phyloP scores from a whole-genome alignment of 1,284 basidiomycete species.

The Pseudozyma flocculosa region DNA sequence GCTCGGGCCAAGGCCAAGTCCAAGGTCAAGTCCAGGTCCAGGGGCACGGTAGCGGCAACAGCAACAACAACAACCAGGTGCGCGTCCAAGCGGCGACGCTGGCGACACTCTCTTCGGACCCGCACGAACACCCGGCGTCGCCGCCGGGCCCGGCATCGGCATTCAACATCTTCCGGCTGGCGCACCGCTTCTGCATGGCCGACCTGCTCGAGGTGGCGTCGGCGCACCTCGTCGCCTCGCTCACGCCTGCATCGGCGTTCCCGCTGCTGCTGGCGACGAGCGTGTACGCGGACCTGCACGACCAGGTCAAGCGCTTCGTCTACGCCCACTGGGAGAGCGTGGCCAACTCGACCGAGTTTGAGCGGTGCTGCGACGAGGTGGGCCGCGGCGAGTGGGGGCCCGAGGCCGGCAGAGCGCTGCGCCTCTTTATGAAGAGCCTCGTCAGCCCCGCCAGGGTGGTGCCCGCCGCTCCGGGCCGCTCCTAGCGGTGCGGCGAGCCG shows the following conservation, averaged over 20 bases:
- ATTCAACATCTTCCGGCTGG: conserved; percentile 75
- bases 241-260: conserved; percentile 72
- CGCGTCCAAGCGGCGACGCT: no score
- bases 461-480: not conserved
- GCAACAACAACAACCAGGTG: no score
- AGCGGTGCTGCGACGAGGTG: conserved; percentile 52
- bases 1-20: no score
- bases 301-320: conserved; percentile 47
- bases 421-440: conserved; percentile 29
- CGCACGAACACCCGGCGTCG: conserved; percentile 72
- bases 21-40: no score
- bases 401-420: conserved; percentile 37
- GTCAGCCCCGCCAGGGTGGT: conserved; percentile 11
- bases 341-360: conserved; percentile 43
- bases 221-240: conserved; percentile 72
- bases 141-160: conserved; percentile 62
- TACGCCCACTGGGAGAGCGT: conserved; percentile 49
- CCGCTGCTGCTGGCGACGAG: conserved; percentile 66
- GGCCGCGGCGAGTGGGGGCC: conserved; percentile 45
- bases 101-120: conserved; percentile 63
- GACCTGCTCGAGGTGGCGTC: conserved; percentile 69
- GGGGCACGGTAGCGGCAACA: no score
- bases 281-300: conserved; percentile 46
- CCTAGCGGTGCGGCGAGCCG: no score
- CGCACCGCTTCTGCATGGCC: conserved; percentile 74